Evolutionary conservation across 805 yeast genomes (phyloP), one percentile per base, ranked within the genome.

Genomic region (Candida vartiovaarae): DNA sequence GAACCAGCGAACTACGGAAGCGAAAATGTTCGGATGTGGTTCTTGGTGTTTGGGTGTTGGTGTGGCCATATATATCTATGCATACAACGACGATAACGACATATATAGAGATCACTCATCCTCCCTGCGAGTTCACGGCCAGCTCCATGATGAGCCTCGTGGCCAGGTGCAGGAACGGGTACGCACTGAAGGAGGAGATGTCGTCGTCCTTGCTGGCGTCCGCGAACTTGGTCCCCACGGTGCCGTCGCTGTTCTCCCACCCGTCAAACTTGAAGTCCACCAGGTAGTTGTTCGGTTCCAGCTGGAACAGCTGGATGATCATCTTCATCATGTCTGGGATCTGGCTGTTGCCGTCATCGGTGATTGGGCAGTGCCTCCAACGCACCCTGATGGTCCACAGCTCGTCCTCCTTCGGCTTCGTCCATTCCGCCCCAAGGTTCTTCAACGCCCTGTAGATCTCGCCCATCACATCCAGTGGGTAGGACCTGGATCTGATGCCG

Each of bases 231-330:
- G 54, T 46, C 5, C 57, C 45, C 8, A 60, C 68, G 1, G 63
- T 59, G 23, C 63, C 67, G 39, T 60, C 65, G 27, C 65, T 64
- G 40, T 66, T 72, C 59, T 90, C 97, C 95, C 97, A 91, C 1
- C 98, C 98, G 62, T 91, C 98, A 61, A 91, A 93, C 65, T 93
- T 93, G 71, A 93, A 93, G 64, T 93, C 99, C 8, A 93, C 98
- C 41, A 93, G 71, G 59, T 93, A 93, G 61, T 91, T 91, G 64
- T 93, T 91, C 37, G 95, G 96, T 61, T 93, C 99, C 50, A 93
- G 72, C 62, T 91, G 97, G 66, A 91, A 93, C 46, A 93, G 72
- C 63, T 93, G 99, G 46, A 93, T 93, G 56, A 90, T 93, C 96
- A 93, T 91, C 67, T 85, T 91, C 91, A 91, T 85, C 68, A 83